A percentile compares a stretch with the other conserved stretches of the same genome.
These are phyloP conservation scores for Vinca minor DNA, from an alignment of 257 asterid species.

Conservation along the genomic window DNA sequence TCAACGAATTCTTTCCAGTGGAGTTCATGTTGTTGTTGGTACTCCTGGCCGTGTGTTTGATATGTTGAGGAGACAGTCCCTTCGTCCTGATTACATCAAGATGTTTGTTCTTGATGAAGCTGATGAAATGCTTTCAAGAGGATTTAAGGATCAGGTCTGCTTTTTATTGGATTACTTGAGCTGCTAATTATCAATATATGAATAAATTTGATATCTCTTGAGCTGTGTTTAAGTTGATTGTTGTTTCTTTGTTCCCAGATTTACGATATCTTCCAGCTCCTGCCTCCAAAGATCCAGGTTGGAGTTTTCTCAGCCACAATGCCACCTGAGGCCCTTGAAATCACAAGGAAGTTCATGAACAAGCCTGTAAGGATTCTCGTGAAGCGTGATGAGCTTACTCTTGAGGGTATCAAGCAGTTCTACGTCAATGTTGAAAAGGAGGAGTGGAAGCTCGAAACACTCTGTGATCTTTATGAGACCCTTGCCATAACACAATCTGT, in stretches of 20 bases:
- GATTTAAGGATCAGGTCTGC: slow-evolving; percentile 39
- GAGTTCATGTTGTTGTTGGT: slow-evolving; percentile 43
- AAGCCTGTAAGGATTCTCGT: slow-evolving; percentile 43
- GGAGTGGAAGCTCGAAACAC: slow-evolving; percentile 38
- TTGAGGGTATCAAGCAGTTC: slow-evolving; percentile 44
- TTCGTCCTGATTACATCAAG: slow-evolving; percentile 37
- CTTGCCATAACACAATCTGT: slow-evolving; percentile 45
- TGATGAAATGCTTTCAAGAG: slow-evolving; percentile 50
- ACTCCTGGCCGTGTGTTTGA: slow-evolving; percentile 47
- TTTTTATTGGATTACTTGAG: slow-evolving; percentile 5
- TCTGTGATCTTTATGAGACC: slow-evolving; percentile 41
- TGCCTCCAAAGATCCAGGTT: slow-evolving; percentile 44
- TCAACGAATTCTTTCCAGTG: slow-evolving; percentile 39
- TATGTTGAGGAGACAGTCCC: slow-evolving; percentile 42
- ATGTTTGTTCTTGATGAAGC: slow-evolving; percentile 45
- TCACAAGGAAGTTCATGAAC: slow-evolving; percentile 43
- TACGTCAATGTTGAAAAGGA: slow-evolving; percentile 37
- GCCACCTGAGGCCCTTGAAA: slow-evolving; percentile 50
- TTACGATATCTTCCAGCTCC: slow-evolving; percentile 39
- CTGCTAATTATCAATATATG: too few relatives aligned
- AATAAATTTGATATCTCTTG: too few relatives aligned
- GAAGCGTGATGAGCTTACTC: slow-evolving; percentile 43
- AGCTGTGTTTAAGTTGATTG: background rate
- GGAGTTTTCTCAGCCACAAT: slow-evolving; percentile 47
- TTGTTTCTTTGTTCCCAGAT: slow-evolving; percentile 21